Percentiles rank a stretch among this genome's conserved stretches.
Conservation (phyloP, 805 yeast species). For the Helenozyma baotianmanensis region DNA sequence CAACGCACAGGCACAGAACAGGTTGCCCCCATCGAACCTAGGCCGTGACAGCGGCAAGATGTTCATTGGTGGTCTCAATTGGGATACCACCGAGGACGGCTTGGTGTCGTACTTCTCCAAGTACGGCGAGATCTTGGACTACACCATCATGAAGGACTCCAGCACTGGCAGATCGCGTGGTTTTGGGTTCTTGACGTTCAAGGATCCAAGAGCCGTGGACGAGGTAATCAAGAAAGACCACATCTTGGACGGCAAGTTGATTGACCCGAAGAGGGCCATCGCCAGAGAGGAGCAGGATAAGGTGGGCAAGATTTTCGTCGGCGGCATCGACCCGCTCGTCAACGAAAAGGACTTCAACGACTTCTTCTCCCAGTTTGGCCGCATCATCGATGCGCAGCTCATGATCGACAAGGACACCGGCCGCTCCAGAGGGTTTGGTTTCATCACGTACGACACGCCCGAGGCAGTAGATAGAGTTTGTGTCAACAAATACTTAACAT, state of each 20-base stretch:
- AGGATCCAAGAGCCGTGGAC: slow-evolving; percentile 75
- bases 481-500: slow-evolving; percentile 71
- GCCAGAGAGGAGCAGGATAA: slow-evolving; percentile 97
- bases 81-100: slow-evolving; percentile 95
- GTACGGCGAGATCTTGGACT: slow-evolving; percentile 83
- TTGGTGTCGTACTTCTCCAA: slow-evolving; percentile 77
- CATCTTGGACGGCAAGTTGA: slow-evolving; percentile 88
- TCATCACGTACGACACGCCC: slow-evolving; percentile 91
- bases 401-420: slow-evolving; percentile 98
- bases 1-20: slow-evolving; percentile 12
- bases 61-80: slow-evolving; percentile 95
- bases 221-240: slow-evolving; percentile 84
- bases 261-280: slow-evolving; percentile 96
- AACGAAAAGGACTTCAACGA: slow-evolving; percentile 85
- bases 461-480: slow-evolving; percentile 90
- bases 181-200: slow-evolving; percentile 88
- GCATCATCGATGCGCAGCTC: slow-evolving; percentile 89
- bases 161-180: slow-evolving; percentile 89
- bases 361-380: slow-evolving; percentile 83
- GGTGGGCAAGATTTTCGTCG: slow-evolving; percentile 94
- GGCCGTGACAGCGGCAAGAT: slow-evolving; percentile 75
- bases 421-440: slow-evolving; percentile 94
- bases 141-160: slow-evolving; percentile 89
- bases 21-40: slow-evolving; percentile 21
- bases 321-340: slow-evolving; percentile 93